Evolutionary conservation across 169 alveolate species (phyloP).

Genomic region (Eimeria tenella): DNA sequence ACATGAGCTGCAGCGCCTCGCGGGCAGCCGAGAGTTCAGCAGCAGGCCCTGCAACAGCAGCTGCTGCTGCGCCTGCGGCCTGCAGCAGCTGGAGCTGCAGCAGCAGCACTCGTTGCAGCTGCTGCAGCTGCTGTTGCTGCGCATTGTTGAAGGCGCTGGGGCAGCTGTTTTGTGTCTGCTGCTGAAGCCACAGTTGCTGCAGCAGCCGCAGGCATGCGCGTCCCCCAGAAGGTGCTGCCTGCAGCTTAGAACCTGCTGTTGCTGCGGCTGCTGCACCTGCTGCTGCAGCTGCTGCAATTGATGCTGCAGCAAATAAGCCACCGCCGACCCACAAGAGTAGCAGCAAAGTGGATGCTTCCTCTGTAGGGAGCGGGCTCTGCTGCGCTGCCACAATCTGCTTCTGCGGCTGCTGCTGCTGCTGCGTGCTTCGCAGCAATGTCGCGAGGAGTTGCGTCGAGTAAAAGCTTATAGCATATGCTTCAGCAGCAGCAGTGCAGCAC

Average conservation of each 20-base stretch:
- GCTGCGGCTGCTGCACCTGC: constrained; percentile 61
- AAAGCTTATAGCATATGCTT: neutral
- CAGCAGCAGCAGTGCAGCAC: constrained; percentile 22
- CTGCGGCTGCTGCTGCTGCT: constrained; percentile 43
- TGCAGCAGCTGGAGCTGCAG: constrained; percentile 50
- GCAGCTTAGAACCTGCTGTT: neutral
- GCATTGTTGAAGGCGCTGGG: neutral
- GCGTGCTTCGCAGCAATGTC: constrained; percentile 1
- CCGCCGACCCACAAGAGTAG: constrained; percentile 46
- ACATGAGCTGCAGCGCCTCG: constrained; percentile 38
- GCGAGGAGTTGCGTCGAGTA: constrained; percentile 25
- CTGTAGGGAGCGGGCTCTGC: neutral
- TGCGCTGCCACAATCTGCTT: neutral
- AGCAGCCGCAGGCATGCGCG: constrained; percentile 19
- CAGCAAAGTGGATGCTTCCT: constrained; percentile 2
- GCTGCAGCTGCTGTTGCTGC: constrained; percentile 49
- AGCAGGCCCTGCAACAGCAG: neutral
- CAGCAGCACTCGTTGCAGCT: constrained; percentile 49
- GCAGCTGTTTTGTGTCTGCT: constrained; percentile 8
- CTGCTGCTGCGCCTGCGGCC: constrained; percentile 38
- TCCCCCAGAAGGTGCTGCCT: constrained; percentile 27
- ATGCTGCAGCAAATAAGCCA: neutral
- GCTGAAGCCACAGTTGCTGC: constrained; percentile 57
- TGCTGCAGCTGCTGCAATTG: constrained; percentile 47
- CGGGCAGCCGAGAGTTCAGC: constrained; percentile 21